phyloP scores from a whole-genome alignment of 2,329 filamentous ascomycete species.

The Dothiorella sarmentorum region DNA sequence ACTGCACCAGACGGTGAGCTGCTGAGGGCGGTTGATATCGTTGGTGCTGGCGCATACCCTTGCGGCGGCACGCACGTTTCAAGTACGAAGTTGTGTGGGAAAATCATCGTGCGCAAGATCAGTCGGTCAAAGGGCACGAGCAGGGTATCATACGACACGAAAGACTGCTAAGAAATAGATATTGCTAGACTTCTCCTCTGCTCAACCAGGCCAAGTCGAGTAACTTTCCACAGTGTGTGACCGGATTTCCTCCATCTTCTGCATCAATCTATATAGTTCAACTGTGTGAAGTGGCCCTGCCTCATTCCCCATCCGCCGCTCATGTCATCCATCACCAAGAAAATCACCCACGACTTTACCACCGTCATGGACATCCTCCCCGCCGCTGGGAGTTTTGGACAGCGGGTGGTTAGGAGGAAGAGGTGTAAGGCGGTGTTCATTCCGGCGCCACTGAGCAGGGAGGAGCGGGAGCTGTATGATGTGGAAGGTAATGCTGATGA shows the following conservation, averaged over 20 bases:
- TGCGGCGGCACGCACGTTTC: slow-evolving; percentile 73
- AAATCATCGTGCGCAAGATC: slow-evolving; percentile 12
- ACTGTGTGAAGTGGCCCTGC: too few relatives aligned
- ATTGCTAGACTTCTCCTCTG: not conserved
- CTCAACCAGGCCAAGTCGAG: not conserved
- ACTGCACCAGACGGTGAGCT: slow-evolving; percentile 19
- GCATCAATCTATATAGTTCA: too few relatives aligned
- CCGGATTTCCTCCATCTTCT: too few relatives aligned
- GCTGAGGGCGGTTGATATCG: slow-evolving; percentile 64
- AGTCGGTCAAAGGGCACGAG: slow-evolving; percentile 8
- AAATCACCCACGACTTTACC: slow-evolving; percentile 11
- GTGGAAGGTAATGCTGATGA: slow-evolving; percentile 19
- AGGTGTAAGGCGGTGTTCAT: slow-evolving; percentile 21
- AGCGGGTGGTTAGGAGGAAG: slow-evolving; percentile 18
- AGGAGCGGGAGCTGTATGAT: slow-evolving; percentile 21
- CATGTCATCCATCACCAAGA: too few relatives aligned
- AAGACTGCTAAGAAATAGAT: not conserved
- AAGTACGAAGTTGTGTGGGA: slow-evolving; percentile 23
- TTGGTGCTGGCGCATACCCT: slow-evolving; percentile 66
- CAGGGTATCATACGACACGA: slow-evolving; percentile 10
- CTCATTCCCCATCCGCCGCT: slow-evolving; percentile 13
- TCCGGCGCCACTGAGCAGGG: slow-evolving; percentile 18
- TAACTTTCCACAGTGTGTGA: not conserved
- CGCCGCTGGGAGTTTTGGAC: slow-evolving; percentile 20
- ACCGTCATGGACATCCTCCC: slow-evolving; percentile 19